These are phyloP conservation scores for Nigrospora sphaerica DNA, from an alignment of 2,329 filamentous ascomycete genomes.

Conservation along the genomic window DNA sequence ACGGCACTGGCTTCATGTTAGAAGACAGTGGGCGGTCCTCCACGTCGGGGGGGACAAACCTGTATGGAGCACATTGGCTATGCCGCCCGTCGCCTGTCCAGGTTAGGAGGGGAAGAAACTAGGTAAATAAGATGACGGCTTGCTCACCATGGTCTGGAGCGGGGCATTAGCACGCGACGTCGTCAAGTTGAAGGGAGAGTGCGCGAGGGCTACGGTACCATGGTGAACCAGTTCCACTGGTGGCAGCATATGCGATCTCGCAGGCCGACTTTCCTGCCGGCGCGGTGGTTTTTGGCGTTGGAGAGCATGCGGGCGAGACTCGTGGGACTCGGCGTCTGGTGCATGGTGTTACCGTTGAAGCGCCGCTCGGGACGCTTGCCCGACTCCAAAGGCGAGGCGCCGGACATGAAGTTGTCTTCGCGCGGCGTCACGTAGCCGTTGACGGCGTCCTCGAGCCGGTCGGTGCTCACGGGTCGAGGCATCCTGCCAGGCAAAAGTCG, in stretches of 20 bases:
- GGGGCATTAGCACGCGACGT: background rate
- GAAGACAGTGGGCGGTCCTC: background rate
- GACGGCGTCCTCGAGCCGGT: constrained; percentile 9
- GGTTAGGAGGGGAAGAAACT: constrained; percentile 1
- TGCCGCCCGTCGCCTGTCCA: constrained; percentile 45
- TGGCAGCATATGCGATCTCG: constrained; percentile 45
- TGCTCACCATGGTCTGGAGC: constrained; percentile 23
- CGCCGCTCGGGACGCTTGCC: constrained; percentile 8
- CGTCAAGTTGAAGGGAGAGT: constrained; percentile 1
- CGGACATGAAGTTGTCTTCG: constrained; percentile 13
- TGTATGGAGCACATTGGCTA: constrained; percentile 45
- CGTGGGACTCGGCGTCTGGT: constrained; percentile 10
- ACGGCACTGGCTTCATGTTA: constrained; percentile 35
- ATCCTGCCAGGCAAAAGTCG: constrained; percentile 30
- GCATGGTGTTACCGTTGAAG: constrained; percentile 4
- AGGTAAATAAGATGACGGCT: background rate
- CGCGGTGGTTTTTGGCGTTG: constrained; percentile 16
- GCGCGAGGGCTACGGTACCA: constrained; percentile 22
- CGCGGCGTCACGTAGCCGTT: constrained; percentile 20
- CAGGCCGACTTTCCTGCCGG: constrained; percentile 30
- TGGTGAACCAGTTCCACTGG: constrained; percentile 73
- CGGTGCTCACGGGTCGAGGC: constrained; percentile 12
- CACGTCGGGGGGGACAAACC: constrained; percentile 30
- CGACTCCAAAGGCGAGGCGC: constrained; percentile 8
- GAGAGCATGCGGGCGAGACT: constrained; percentile 27